Base-by-base conservation (phyloP, 192 early-diverging fungal species). In the Lobosporangium transversale region DNA sequence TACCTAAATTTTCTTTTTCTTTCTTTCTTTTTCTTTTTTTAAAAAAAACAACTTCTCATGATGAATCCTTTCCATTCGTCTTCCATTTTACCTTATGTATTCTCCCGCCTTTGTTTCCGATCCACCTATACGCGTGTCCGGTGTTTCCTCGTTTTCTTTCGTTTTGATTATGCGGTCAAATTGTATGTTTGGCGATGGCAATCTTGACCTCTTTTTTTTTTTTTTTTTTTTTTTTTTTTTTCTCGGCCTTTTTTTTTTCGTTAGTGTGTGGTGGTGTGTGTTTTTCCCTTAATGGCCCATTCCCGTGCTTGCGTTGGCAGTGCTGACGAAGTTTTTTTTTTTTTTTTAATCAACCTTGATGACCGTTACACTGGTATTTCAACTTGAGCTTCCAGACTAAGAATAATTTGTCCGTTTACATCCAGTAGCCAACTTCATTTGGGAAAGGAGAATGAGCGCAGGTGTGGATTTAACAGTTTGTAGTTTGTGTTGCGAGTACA, bases 161-260 rank as follows among this genome's bases (percentile, higher is more conserved):
- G 7, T 42, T 42, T 42, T 42, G 40, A 12, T 42, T 42, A 17
- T 42, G 17, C 17, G 9, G 17, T 42, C 40, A 42, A 9, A 42
- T 42, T 17, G 17, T 17, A 12, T 40, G 40, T 44, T 21, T 63
- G 20, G 17, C 17, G 20, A 36, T 52, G 50, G 17, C 9, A 17
- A 9, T 12, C 17, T 42, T 9, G 40, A 42, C 20, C 21, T 49
- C 20, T 49, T 49, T n/a, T 49, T 49, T 49, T 49, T n/a, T 49
- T 49, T 49, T 49, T n/a, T n/a, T 49, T 49, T 7, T n/a, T 49
- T 49, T 49, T 49, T n/a, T 49, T 7, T 14, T 14, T 23, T n/a
- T 49, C 47, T 49, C 7, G 7, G 20, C 20, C 47, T n/a, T n/a
- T 49, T n/a, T 49, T 49, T 42, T 42, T 42, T 42, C 17, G 10